Conservation (phyloP, 352 stramenopile species). For the Globisporangium ultimum region DNA sequence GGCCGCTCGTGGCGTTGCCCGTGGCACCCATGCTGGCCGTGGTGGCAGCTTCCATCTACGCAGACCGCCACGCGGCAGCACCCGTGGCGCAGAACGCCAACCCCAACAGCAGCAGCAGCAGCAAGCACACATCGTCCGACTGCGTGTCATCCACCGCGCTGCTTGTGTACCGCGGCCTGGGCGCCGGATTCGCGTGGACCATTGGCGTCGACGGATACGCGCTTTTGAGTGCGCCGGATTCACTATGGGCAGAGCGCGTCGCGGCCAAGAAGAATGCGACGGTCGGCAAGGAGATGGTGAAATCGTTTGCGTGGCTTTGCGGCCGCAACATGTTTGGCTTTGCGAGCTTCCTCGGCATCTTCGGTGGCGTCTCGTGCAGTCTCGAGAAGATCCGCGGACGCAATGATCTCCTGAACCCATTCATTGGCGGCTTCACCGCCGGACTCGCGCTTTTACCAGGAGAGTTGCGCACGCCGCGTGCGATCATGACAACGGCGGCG, state of each 20-base stretch:
- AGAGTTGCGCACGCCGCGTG: conserved; percentile 44
- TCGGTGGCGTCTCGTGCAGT: conserved; percentile 65
- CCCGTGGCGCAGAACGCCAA: conserved; percentile 7
- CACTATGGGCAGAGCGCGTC: conserved; percentile 35
- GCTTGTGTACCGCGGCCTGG: conserved; percentile 57
- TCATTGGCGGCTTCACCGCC: conserved; percentile 60
- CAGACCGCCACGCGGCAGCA: conserved; percentile 12
- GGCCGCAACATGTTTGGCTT: conserved; percentile 67
- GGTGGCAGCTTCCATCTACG: conserved; percentile 8
- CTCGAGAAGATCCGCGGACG: conserved; percentile 55
- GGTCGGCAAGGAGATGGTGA: conserved; percentile 27
- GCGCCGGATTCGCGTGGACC: conserved; percentile 69
- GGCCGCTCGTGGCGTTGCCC: not conserved
- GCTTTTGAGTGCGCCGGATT: conserved; percentile 32
- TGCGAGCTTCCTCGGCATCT: conserved; percentile 70
- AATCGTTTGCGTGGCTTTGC: conserved; percentile 25
- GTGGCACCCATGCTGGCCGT: conserved; percentile 17
- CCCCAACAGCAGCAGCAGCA: not conserved
- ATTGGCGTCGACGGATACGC: conserved; percentile 69
- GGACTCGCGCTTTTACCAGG: conserved; percentile 42
- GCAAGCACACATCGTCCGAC: conserved; percentile 44
- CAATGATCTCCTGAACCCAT: conserved; percentile 65
- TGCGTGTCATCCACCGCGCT: conserved; percentile 63
- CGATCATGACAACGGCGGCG: conserved; percentile 35
- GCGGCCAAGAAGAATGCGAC: conserved; percentile 19